Evolutionary conservation across 2,329 filamentous ascomycete genomes (phyloP), one percentile per base, ranked within the genome.

Genomic region (Fusarium coffeatum): DNA sequence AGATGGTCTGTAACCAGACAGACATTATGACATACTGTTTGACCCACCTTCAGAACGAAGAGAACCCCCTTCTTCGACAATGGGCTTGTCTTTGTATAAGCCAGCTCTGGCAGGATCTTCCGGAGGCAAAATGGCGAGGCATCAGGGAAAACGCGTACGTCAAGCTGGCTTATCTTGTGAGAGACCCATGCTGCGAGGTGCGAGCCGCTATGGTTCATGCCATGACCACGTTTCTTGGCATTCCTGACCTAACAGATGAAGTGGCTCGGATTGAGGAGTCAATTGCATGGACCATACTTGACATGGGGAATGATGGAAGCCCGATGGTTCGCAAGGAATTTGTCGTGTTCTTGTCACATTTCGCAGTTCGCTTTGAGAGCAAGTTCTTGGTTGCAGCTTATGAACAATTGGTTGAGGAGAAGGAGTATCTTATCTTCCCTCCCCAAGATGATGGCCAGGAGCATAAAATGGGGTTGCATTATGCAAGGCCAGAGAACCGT

Each of bases 1-100:
- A 98, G 79, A 91, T 91, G 53, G 94, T 97, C 13, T 98, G 94
- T 77, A 90, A 98, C 72, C 93, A 93, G 71, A 92, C 92, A 0
- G 94, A 97, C 71, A 90, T 98, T 67, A 95, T 98, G 84, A 90
- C 92, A 40, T 95, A 92, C 73, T 98, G 95, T 77, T 83, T 98
- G 42, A 85, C 87, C 8, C 94, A 98, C 80, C 84, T 98, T 42
- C 88, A 89, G 65, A 96, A 98, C 77, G 88, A 92, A 60, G 92
- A 97, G 68, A 98, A 97, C 71, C 92, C 93, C 3, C 84, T 99
- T 12, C 84, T 99, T 49, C 88, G 96, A 41, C 96, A 99, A 78
- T 99, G 96, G 94, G 94, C 94, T 20, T 97, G 94, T 77, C 85
- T 99, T 11, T 98, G 95, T 80, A 89, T 99, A 66, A 97, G 95